These are phyloP conservation scores for Exophiala alcalophila DNA, from an alignment of 2,329 filamentous ascomycete genomes.

Conservation along the genomic window DNA sequence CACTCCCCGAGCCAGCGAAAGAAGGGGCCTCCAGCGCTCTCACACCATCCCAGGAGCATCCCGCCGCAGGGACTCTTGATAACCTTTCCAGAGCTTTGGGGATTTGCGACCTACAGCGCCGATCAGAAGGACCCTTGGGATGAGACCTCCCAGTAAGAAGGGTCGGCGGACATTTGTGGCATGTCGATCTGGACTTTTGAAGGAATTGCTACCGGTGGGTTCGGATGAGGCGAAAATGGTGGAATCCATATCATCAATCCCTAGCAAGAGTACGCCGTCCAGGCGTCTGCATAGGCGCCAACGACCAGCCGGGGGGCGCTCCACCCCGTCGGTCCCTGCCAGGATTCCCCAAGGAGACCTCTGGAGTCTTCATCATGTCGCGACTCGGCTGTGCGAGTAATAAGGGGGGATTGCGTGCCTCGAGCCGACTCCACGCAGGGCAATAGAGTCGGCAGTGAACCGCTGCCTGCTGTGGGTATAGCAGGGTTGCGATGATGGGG, in stretches of 20 bases:
- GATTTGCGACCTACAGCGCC: conserved; percentile 10
- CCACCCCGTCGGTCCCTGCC: not conserved
- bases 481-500: too few relatives aligned
- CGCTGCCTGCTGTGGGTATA: too few relatives aligned
- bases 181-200: not conserved
- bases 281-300: not conserved
- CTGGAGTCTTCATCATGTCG: too few relatives aligned
- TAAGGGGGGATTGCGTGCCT: too few relatives aligned
- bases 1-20: not conserved
- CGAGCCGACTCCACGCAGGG: too few relatives aligned
- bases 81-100: not conserved
- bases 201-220: not conserved
- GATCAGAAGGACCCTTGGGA: conserved; percentile 5
- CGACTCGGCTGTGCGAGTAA: too few relatives aligned
- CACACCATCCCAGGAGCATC: conserved; percentile 1
- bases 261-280: not conserved
- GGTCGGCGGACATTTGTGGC: not conserved
- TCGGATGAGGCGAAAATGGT: not conserved
- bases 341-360: not conserved
- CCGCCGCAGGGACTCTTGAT: conserved; percentile 16
- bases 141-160: not conserved
- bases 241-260: too few relatives aligned
- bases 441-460: too few relatives aligned
- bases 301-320: not conserved
- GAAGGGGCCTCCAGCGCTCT: not conserved